A percentile compares a stretch with the other conserved stretches of the same genome.
These are phyloP conservation scores for Epichloe typhina DNA, from an alignment of 2,329 filamentous ascomycete species.

Conservation along the genomic window DNA sequence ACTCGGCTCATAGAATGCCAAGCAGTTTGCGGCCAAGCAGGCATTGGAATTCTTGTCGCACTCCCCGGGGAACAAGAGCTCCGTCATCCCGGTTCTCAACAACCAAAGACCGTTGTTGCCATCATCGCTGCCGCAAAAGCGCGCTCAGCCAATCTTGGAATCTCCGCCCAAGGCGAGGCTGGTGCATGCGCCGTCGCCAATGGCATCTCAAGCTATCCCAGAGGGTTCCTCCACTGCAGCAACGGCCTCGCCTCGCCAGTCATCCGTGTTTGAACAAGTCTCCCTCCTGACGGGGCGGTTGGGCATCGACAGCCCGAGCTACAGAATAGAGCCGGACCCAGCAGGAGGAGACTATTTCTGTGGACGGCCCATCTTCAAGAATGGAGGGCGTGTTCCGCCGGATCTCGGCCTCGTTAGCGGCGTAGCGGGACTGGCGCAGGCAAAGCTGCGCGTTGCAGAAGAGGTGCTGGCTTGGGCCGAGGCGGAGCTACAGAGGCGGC, in stretches of 20 bases:
- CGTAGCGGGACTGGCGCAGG: conserved; percentile 20
- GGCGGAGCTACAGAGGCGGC: conserved; percentile 10
- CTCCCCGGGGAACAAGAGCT: background rate
- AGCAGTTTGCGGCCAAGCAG: conserved; percentile 37
- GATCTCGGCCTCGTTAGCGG: conserved; percentile 20
- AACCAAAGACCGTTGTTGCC: background rate
- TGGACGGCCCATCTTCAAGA: conserved; percentile 23
- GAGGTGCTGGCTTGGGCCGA: conserved; percentile 24
- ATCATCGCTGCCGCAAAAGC: background rate
- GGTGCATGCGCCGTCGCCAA: background rate
- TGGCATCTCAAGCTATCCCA: background rate
- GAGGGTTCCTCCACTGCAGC: background rate
- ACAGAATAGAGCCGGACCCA: conserved; percentile 15
- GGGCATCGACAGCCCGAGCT: conserved; percentile 20
- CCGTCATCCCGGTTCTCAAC: background rate
- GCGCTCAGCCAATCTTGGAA: background rate
- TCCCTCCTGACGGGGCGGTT: conserved; percentile 20
- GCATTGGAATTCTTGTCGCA: conserved; percentile 30
- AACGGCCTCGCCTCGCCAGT: background rate
- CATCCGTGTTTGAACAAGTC: conserved; percentile 16
- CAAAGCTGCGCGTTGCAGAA: conserved; percentile 27
- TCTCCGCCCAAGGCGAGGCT: background rate
- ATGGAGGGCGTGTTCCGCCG: conserved; percentile 16
- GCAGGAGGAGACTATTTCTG: conserved; percentile 18
- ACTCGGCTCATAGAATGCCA: conserved; percentile 27